Evolutionary conservation across 805 yeast species (phyloP).

Genomic region (Lipomyces yamanashiensis): DNA sequence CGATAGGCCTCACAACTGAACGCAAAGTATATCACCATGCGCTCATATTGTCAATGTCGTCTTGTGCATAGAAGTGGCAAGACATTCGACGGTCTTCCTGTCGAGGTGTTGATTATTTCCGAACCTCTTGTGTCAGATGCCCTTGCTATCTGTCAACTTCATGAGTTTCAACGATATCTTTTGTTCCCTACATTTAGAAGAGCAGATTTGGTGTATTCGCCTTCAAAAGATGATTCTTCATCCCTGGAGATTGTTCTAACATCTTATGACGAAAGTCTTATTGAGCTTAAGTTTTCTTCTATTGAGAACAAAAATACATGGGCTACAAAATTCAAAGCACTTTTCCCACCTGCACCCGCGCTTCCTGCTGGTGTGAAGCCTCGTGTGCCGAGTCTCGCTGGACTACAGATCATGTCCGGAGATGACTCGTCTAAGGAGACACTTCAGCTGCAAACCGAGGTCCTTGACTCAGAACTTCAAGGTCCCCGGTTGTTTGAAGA

Average conservation of each 20-base stretch:
- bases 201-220: slow-evolving; percentile 28
- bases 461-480: slow-evolving; percentile 27
- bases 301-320: slow-evolving; percentile 24
- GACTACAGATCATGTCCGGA: slow-evolving; percentile 23
- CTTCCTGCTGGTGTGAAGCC: slow-evolving; percentile 17
- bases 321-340: slow-evolving; percentile 17
- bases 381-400: background rate
- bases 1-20: slow-evolving; percentile 27
- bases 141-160: slow-evolving; percentile 34
- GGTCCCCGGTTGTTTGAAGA: slow-evolving; percentile 31
- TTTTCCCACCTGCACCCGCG: slow-evolving; percentile 31
- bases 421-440: background rate
- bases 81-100: slow-evolving; percentile 34
- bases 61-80: slow-evolving; percentile 31
- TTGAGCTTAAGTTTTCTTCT: slow-evolving; percentile 30
- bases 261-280: slow-evolving; percentile 28
- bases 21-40: slow-evolving; percentile 24
- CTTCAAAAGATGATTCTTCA: background rate
- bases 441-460: slow-evolving; percentile 13
- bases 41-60: slow-evolving; percentile 35
- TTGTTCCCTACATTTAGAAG: slow-evolving; percentile 33
- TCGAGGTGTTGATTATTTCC: slow-evolving; percentile 29
- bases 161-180: slow-evolving; percentile 31
- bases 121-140: slow-evolving; percentile 30
- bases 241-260: slow-evolving; percentile 12